Conservation (phyloP, 1,284 basidiomycete species). For the Ustilago shanxiensis region DNA sequence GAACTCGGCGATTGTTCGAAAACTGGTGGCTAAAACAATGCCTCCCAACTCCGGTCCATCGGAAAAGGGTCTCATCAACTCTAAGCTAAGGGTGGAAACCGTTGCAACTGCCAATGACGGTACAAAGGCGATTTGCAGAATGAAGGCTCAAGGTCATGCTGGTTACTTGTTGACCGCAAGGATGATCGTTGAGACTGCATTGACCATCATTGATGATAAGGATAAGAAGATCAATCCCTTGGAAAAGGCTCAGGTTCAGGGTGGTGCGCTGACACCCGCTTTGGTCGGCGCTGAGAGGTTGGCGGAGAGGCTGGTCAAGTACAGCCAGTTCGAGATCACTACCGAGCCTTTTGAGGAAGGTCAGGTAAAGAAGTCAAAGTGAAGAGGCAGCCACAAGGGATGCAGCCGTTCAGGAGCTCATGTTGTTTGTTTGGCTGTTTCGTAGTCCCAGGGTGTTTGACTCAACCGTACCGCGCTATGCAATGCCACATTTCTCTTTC, state of each 20-base stretch:
- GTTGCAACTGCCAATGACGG: constrained; percentile 73
- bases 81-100: constrained; percentile 47
- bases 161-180: constrained; percentile 80
- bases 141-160: constrained; percentile 81
- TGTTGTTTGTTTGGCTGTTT: not conserved
- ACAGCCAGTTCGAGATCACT: constrained; percentile 75
- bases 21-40: constrained; percentile 17
- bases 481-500: not conserved
- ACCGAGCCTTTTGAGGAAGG: constrained; percentile 20
- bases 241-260: constrained; percentile 72
- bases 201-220: constrained; percentile 76
- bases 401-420: not conserved
- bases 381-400: not conserved
- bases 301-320: constrained; percentile 76
- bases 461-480: not conserved
- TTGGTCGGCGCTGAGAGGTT: constrained; percentile 81
- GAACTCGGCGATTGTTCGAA: constrained; percentile 27
- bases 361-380: constrained; percentile 22
- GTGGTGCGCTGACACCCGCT: constrained; percentile 83
- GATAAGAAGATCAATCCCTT: constrained; percentile 70
- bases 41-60: constrained; percentile 31
- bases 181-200: constrained; percentile 81
- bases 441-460: not conserved
- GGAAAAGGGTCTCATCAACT: constrained; percentile 14
- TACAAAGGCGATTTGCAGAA: constrained; percentile 74